Base-by-base conservation (phyloP, 2,329 filamentous ascomycete genomes). In the Exophiala dermatitidis region DNA sequence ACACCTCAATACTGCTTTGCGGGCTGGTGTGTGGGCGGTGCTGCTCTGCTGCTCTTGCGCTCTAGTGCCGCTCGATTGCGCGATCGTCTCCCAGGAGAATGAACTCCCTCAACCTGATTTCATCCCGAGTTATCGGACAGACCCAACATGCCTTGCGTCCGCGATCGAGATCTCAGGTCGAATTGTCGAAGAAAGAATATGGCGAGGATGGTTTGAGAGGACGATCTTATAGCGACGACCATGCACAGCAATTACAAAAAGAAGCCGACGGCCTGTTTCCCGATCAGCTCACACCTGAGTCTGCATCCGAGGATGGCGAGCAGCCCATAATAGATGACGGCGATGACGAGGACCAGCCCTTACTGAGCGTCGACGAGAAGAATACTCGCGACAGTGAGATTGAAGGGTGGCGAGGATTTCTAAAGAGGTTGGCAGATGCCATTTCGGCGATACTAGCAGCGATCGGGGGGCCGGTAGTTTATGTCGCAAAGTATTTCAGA, bases 61-160 rank as follows among this genome's bases (percentile, higher is more conserved):
- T 40, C 42, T 37, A 12, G 19, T 34, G 34, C 26, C 36, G 29
- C 26, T 37, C 50, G 12, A 9, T 41, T 34, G 50, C 53, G 48
- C 45, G 32, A 48, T 42, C 40, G 32, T 49, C 48, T 46, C 43
- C 32, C 45, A 19, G 51, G 46, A 59, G 44, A 41, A 96, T 96
- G 91, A 96, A 96, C 83, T 95, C 90, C 66, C 78, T 95, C 77
- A 95, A 93, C 75, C 88, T 95, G 71, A 82, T 96, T 70, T 93
- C 89, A 67, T 83, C 88, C 69, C 85, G 86, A 74, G 87, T 90
- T 69, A 80, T 83, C 67, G 79, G 80, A 67, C 76, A 75, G 67
- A 77, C 78, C 60, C 72, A 72, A 56, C 68, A 77, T 49, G 71
- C 69, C 50, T 73, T 74, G 19, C 76, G 78, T 60, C 76, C 77